phyloP scores from a whole-genome alignment of 2,329 filamentous ascomycete genomes.

The Cryphonectria japonica region DNA sequence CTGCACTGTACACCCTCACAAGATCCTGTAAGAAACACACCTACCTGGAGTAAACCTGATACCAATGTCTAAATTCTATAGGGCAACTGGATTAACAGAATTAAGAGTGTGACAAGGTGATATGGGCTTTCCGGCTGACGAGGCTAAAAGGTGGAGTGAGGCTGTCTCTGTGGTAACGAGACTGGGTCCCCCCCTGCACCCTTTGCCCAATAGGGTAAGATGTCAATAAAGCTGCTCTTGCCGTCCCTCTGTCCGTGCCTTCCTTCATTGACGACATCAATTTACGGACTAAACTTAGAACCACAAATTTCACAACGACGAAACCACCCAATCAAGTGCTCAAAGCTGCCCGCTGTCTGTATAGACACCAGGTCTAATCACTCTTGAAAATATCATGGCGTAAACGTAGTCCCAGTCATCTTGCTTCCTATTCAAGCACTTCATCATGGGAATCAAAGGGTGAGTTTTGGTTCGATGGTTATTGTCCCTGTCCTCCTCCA shows the following conservation, averaged over 20 bases:
- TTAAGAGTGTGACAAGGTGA: neutral
- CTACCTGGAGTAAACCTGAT: too few species aligned
- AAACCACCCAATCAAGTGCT: neutral
- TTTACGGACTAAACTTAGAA: neutral
- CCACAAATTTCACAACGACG: slow-evolving; percentile 1
- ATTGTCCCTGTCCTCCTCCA: neutral
- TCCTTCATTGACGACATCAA: slow-evolving; percentile 16
- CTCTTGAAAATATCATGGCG: slow-evolving; percentile 15
- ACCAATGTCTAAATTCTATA: too few species aligned
- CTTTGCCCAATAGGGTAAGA: slow-evolving; percentile 34
- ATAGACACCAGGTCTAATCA: neutral
- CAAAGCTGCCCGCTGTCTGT: neutral
- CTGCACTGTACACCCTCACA: too few species aligned
- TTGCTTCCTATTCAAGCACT: slow-evolving; percentile 14
- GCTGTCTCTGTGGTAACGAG: slow-evolving; percentile 34
- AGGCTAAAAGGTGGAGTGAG: neutral
- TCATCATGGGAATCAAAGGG: slow-evolving; percentile 69
- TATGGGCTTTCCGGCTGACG: neutral
- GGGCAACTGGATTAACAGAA: too few species aligned
- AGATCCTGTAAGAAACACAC: too few species aligned
- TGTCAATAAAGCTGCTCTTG: slow-evolving; percentile 36
- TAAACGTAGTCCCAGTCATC: slow-evolving; percentile 8
- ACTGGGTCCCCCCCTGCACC: slow-evolving; percentile 15
- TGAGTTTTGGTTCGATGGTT: slow-evolving; percentile 36
- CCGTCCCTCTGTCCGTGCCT: neutral